Evolutionary conservation across 805 yeast genomes (phyloP).

Genomic region (Saturnispora mendoncae): DNA sequence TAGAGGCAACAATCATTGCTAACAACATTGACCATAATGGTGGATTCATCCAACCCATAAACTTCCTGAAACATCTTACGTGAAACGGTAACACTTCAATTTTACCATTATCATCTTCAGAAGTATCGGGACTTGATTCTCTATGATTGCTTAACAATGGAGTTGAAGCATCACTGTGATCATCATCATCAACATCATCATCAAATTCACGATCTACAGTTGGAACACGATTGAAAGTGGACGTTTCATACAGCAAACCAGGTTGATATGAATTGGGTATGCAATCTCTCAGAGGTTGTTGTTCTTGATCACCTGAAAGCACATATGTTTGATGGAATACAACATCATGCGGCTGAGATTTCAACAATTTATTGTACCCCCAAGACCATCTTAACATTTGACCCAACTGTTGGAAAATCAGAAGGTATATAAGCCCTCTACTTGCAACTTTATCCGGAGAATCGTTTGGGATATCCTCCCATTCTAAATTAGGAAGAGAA

Average conservation of each 20-base stretch:
- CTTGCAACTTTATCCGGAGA: slow-evolving; percentile 62
- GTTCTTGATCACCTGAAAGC: slow-evolving; percentile 9
- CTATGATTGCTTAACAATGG: neutral
- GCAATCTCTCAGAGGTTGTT: neutral
- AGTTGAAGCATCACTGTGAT: slow-evolving; percentile 1
- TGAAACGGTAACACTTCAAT: neutral
- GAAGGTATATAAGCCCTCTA: slow-evolving; percentile 64
- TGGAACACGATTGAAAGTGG: too few relatives aligned
- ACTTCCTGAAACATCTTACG: slow-evolving; percentile 5
- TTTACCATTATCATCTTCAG: neutral
- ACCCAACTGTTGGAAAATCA: slow-evolving; percentile 76
- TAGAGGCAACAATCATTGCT: slow-evolving; percentile 60
- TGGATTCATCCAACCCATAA: slow-evolving; percentile 52
- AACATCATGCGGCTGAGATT: slow-evolving; percentile 38
- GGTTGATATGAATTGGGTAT: too few relatives aligned
- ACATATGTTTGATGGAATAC: slow-evolving; percentile 13
- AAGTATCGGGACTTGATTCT: neutral
- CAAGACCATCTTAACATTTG: slow-evolving; percentile 81
- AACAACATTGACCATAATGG: slow-evolving; percentile 71
- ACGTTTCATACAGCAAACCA: too few relatives aligned
- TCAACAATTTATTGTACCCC: slow-evolving; percentile 68
- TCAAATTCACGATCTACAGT: too few relatives aligned
- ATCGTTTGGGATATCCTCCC: slow-evolving; percentile 68
- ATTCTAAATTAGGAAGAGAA: slow-evolving; percentile 63
- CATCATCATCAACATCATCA: slow-evolving; percentile 11